Evolutionary conservation across 176 grass and related monocot species (phyloP).

Genomic region (Panicum miliaceum): DNA sequence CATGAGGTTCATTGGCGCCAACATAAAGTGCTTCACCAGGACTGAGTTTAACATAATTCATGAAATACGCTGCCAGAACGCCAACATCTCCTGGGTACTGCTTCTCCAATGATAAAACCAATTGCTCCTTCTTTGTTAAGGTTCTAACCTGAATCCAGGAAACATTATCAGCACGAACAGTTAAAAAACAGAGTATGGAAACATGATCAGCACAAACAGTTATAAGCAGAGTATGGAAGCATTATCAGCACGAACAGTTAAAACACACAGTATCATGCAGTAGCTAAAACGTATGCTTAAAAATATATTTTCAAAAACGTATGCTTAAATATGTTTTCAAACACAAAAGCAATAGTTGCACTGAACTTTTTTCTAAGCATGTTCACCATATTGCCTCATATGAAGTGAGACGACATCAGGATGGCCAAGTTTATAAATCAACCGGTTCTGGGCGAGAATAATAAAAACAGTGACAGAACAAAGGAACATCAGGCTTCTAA

Average conservation of each 20-base stretch:
- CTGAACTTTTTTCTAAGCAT: neutral
- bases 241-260: neutral
- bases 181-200: neutral
- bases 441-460: neutral
- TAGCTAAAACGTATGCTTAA: neutral
- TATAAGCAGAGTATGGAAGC: neutral
- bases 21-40: conserved; percentile 87
- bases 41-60: conserved; percentile 80
- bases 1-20: conserved; percentile 85
- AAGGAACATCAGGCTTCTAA: neutral
- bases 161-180: neutral
- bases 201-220: neutral
- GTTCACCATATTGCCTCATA: neutral
- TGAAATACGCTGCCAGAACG: conserved; percentile 75
- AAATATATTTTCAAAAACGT: neutral
- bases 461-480: neutral
- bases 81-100: conserved; percentile 89
- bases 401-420: neutral
- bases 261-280: neutral
- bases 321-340: neutral
- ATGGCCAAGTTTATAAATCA: neutral
- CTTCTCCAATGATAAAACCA: conserved; percentile 74
- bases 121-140: conserved; percentile 77
- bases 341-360: neutral
- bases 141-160: conserved; percentile 58